Evolutionary conservation across 805 yeast genomes (phyloP).

Genomic region (Ogataea polymorpha): DNA sequence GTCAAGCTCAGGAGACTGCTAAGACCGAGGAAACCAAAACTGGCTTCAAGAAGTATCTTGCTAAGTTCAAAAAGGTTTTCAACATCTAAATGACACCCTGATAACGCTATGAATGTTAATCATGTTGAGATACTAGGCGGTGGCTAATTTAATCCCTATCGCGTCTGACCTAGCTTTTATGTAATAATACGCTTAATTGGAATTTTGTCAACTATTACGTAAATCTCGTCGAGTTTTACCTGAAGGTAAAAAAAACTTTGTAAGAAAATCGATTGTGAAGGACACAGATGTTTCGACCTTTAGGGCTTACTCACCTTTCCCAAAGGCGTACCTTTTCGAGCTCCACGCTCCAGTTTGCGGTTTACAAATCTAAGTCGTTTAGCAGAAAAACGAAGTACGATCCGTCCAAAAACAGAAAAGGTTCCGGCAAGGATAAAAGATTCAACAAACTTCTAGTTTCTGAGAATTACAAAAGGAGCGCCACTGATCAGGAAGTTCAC

Average conservation of each 20-base stretch:
- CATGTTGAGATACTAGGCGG: neutral
- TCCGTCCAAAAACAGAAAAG: conserved; percentile 28
- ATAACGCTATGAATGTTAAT: neutral
- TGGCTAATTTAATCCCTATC: neutral
- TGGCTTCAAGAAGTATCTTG: conserved; percentile 28
- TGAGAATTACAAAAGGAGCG: conserved; percentile 24
- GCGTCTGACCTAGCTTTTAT: neutral
- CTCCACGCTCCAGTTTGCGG: conserved; percentile 15
- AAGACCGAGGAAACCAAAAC: conserved; percentile 23
- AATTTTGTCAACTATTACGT: neutral
- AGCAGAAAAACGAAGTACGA: conserved; percentile 25
- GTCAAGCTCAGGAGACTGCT: conserved; percentile 12
- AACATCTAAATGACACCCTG: conserved; percentile 9
- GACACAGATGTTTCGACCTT: conserved; percentile 1
- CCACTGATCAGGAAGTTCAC: conserved; percentile 20
- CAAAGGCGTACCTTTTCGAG: conserved; percentile 16
- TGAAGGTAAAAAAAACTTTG: conserved; percentile 5
- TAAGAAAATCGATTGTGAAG: conserved; percentile 1
- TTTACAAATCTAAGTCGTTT: conserved; percentile 30
- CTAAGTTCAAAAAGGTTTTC: conserved; percentile 29
- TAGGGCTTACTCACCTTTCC: neutral
- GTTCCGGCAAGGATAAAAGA: conserved; percentile 32
- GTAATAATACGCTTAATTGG: neutral
- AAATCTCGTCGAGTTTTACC: neutral
- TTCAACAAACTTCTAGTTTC: conserved; percentile 25